Evolutionary conservation across 2,329 filamentous ascomycete species (phyloP).

Genomic region (Aspergillus fumigatiaffinis): DNA sequence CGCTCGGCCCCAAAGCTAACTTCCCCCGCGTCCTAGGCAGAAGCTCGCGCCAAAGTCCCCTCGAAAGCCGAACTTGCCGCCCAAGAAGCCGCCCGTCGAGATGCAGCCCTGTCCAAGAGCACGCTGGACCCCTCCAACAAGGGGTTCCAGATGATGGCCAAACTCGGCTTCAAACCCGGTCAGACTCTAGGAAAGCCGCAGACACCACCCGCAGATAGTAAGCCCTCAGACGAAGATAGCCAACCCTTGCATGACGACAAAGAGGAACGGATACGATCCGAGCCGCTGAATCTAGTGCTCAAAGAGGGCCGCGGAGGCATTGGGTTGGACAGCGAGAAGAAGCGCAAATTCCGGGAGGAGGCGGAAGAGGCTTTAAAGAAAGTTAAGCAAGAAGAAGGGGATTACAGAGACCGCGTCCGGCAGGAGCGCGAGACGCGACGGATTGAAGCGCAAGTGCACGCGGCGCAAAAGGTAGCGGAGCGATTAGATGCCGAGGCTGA

Average conservation of each 20-base stretch:
- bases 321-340: constrained; percentile 77
- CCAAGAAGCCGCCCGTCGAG: constrained; percentile 66
- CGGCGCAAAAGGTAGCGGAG: constrained; percentile 80
- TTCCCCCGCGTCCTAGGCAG: constrained; percentile 48
- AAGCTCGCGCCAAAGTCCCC: constrained; percentile 59
- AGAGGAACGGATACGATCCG: constrained; percentile 47
- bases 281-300: constrained; percentile 71
- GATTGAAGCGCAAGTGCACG: constrained; percentile 65
- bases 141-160: constrained; percentile 93
- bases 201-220: constrained; percentile 1
- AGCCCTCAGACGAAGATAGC: neutral
- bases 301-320: constrained; percentile 81
- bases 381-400: constrained; percentile 61
- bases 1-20: constrained; percentile 43
- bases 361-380: constrained; percentile 57
- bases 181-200: constrained; percentile 65
- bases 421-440: constrained; percentile 66
- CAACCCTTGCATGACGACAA: neutral
- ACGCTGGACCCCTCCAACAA: constrained; percentile 73
- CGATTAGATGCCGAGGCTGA: constrained; percentile 60
- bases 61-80: constrained; percentile 81
- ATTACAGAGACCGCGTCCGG: constrained; percentile 69
- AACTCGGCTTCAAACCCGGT: constrained; percentile 82
- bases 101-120: constrained; percentile 71
- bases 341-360: constrained; percentile 67